Base-by-base conservation (phyloP, 1,284 basidiomycete species). In the Sanghuangporus baumii region DNA sequence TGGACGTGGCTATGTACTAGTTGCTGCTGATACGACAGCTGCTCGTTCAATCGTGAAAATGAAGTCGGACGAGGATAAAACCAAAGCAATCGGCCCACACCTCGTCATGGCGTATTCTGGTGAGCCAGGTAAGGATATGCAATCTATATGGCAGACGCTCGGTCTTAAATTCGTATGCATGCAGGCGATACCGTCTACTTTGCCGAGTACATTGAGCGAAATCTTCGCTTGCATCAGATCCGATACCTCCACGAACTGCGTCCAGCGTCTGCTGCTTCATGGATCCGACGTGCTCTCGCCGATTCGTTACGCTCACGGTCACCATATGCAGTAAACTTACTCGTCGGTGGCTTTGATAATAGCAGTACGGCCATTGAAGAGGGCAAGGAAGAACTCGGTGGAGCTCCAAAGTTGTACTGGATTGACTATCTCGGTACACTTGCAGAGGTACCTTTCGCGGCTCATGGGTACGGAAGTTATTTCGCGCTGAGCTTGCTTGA, bases 51-150 rank as follows among this genome's bases (percentile, higher is more conserved):
- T 99, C 75, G 88, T 98, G 71, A 96, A 96, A 78, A 97, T 98
- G 94, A 98, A 99, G 81, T 76, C 84, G 37, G 94, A 98, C 77
- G 92, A 95, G 78, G 96, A 99, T 83, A 98, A 99, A 81, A 95
- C 96, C 79, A 96, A 95, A 77, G 82, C 85, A 38, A 82, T 99
- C 41, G 89, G 92, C 67, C 88, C 95, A 46, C 93, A 98, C 74
- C 81, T 99, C 18, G 86, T 97, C 71, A 97, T 99, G 94, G 88
- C 95, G 0, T 96, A 90, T 76, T 92, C 92, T 69, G 96, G 96
- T 67, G 94, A 98, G 75, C 91, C 94, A 74, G 92, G 93, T 91
- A 60, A 60, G 84, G 41, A 41, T 54, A 18, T 40, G 54, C 54
- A 48, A 43, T 38, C 1, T n/a, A n/a, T 16, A n/a, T 41, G 18